Evolutionary conservation across 805 yeast genomes (phyloP).

Genomic region (Torulaspora gathmanii): DNA sequence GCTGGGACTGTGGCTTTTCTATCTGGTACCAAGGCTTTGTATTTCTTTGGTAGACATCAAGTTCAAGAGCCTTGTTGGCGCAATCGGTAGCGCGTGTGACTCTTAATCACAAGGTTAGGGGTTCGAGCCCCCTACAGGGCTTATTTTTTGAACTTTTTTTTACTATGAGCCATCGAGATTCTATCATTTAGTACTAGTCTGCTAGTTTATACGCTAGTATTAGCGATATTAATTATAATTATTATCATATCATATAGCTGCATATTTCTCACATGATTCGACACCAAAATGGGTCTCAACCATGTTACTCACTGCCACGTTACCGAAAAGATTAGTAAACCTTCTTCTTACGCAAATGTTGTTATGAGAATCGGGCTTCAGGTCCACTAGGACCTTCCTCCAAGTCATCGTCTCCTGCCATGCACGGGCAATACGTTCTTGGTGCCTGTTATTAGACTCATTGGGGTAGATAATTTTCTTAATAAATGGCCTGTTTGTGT

Average conservation of each 20-base stretch:
- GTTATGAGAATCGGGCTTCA: constrained; percentile 93
- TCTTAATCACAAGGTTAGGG: constrained; percentile 27
- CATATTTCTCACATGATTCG: constrained; percentile 19
- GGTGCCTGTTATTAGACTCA: constrained; percentile 33
- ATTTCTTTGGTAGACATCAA: not conserved
- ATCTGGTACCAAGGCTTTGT: no score
- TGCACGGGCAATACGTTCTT: constrained; percentile 77
- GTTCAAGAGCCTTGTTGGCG: constrained; percentile 21
- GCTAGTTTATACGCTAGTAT: no score
- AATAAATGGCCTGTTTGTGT: constrained; percentile 24
- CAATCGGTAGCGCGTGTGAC: constrained; percentile 29
- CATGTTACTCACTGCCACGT: constrained; percentile 86
- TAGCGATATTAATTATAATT: not conserved
- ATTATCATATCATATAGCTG: constrained; percentile 4
- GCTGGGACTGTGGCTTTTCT: no score
- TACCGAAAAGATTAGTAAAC: constrained; percentile 91
- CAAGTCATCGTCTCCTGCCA: constrained; percentile 84
- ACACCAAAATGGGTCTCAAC: constrained; percentile 47
- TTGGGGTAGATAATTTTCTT: constrained; percentile 33
- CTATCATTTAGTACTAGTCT: no score
- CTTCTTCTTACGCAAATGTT: constrained; percentile 83
- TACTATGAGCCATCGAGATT: no score
- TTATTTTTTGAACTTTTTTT: not conserved
- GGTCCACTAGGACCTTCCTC: constrained; percentile 83
- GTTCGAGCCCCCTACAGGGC: constrained; percentile 29